Evolutionary conservation across 1,284 basidiomycete genomes (phyloP), one percentile per base, ranked within the genome.

Genomic region (Coriolopsis trogii): DNA sequence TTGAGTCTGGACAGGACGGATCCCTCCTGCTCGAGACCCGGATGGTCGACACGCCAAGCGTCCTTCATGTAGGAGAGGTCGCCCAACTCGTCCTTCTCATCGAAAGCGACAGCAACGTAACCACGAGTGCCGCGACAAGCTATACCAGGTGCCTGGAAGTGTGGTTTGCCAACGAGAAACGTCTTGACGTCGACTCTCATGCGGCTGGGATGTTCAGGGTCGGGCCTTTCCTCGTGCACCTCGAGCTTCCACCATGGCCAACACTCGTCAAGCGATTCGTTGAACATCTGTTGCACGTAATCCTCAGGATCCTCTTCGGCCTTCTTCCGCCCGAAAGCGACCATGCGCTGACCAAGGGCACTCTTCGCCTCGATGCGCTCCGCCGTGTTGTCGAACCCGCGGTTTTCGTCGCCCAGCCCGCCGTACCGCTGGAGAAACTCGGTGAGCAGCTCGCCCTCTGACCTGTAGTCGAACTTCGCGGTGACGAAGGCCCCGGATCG

Each of bases 361-460:
- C 28, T 21, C 7, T 6, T 15, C 4, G 12, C 38, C 7, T 31
- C 15, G 23, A 54, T 30, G 13, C 39, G 48, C 6, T 39, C 37
- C 16, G 28, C 50, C 7, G 50, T 52, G 1, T 49, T 40, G 29
- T 62, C 60, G 41, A 42, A 48, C 1, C 60, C 60, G 6, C 58
- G 58, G 29, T 54, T 29, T 1, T 3, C 36, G 23, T 33, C 45
- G 13, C 16, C 33, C 26, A 56, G 21, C 20, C 33, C 6, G 13
- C 37, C 40, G 46, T 46, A 59, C 4, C 57, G 50, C 48, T 49
- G 55, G 12, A 63, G 36, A 45, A 61, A 54, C 18, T 54, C 42
- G 21, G 33, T 33, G 10, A 63, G 49, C 6, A 46, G 6, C 2
- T 31, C 21, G 3, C 55, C 53, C 7, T 54, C 12, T 12, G 46